Conservation (phyloP, 2,329 filamentous ascomycete species). For the Thyridium curvatum region DNA sequence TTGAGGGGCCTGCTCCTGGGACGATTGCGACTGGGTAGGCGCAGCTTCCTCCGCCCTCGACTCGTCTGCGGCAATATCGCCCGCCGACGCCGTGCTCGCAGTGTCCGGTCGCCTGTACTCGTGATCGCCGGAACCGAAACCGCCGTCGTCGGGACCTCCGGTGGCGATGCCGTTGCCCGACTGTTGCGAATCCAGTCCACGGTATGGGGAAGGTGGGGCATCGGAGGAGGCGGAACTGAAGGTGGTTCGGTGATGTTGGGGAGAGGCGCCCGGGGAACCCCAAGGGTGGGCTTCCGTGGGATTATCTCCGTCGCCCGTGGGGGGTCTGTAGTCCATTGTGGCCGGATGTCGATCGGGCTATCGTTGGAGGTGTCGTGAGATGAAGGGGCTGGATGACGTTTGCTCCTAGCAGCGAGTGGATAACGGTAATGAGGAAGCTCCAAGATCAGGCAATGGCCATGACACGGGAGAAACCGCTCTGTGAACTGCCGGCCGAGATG, state of each 20-base stretch:
- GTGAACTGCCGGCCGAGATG: too few relatives aligned
- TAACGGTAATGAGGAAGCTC: background rate
- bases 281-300: slow-evolving; percentile 47
- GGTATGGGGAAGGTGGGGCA: slow-evolving; percentile 33
- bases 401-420: slow-evolving; percentile 1
- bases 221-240: slow-evolving; percentile 33
- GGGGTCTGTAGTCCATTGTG: slow-evolving; percentile 53
- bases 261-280: slow-evolving; percentile 48
- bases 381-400: slow-evolving; percentile 13
- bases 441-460: too few relatives aligned
- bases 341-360: slow-evolving; percentile 1
- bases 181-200: slow-evolving; percentile 26
- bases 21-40: slow-evolving; percentile 7
- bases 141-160: slow-evolving; percentile 23
- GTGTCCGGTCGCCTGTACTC: slow-evolving; percentile 40
- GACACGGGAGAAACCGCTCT: too few relatives aligned
- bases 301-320: slow-evolving; percentile 49
- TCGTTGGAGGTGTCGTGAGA: slow-evolving; percentile 3
- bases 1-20: slow-evolving; percentile 9
- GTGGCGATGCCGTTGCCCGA: slow-evolving; percentile 35
- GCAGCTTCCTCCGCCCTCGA: slow-evolving; percentile 17
- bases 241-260: slow-evolving; percentile 35
- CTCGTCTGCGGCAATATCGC: slow-evolving; percentile 30
- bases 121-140: slow-evolving; percentile 26
- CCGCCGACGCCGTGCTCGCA: slow-evolving; percentile 37